These are phyloP conservation scores for Cordyceps farinosa DNA, from an alignment of 2,329 filamentous ascomycete species.

Conservation along the genomic window DNA sequence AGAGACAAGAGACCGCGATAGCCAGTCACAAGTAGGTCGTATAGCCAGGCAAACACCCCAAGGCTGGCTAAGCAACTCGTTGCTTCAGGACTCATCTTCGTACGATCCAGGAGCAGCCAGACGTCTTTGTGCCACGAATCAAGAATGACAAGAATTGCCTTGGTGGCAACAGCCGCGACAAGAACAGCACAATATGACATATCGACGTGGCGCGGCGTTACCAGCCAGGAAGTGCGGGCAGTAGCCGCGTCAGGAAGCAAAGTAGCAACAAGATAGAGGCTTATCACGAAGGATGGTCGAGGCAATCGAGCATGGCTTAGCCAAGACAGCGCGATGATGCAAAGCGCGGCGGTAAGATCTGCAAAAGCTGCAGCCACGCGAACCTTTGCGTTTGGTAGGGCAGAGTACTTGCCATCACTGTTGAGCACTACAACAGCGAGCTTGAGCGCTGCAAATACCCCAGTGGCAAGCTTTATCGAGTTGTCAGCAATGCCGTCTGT, in stretches of 20 bases:
- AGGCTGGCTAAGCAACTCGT: constrained; percentile 32
- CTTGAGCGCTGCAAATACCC: not conserved
- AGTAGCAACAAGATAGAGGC: constrained; percentile 1
- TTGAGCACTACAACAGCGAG: not conserved
- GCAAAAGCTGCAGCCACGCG: not conserved
- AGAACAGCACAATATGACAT: not conserved
- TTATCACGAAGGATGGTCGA: not conserved
- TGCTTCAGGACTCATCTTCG: constrained; percentile 32
- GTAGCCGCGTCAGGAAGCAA: not conserved
- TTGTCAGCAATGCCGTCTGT: not conserved
- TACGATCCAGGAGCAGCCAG: constrained; percentile 5
- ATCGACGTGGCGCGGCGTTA: not conserved
- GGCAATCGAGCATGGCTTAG: not conserved
- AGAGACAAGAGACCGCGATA: constrained; percentile 19
- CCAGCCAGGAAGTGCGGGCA: not conserved
- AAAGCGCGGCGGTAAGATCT: not conserved
- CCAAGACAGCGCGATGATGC: not conserved
- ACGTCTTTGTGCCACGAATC: constrained; percentile 3
- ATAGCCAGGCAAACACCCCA: constrained; percentile 34
- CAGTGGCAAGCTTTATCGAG: not conserved
- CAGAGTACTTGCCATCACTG: not conserved
- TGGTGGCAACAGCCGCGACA: not conserved
- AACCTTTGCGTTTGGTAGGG: not conserved
- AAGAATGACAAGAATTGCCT: not conserved
- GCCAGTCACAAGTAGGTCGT: constrained; percentile 34